phyloP scores from a whole-genome alignment of 2,329 filamentous ascomycete species.

The Aureobasidium subglaciale region DNA sequence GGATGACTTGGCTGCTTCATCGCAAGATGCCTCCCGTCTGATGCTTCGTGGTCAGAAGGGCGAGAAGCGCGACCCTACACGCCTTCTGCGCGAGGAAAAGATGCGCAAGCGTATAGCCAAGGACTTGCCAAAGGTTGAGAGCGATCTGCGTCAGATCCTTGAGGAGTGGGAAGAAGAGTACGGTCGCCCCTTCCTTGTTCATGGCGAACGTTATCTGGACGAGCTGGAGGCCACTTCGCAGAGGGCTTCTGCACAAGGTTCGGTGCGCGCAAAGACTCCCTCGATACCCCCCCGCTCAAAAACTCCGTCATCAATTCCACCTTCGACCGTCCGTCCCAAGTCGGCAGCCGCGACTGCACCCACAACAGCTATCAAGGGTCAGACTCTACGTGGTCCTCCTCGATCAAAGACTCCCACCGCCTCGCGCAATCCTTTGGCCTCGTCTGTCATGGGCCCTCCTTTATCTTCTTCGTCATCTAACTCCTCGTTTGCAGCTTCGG shows the following conservation, averaged over 20 bases:
- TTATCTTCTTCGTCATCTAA: conserved; percentile 26
- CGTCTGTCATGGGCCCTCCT: conserved; percentile 19
- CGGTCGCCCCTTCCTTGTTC: conserved; percentile 84
- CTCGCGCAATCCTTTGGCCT: conserved; percentile 25
- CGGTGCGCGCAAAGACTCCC: conserved; percentile 66
- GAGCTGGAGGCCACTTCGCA: conserved; percentile 61
- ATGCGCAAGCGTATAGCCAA: conserved; percentile 97
- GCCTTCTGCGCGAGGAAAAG: conserved; percentile 91
- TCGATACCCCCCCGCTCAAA: conserved; percentile 16
- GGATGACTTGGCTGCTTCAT: conserved; percentile 79
- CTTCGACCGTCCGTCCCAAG: conserved; percentile 19
- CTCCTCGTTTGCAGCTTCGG: conserved; percentile 31
- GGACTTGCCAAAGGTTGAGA: conserved; percentile 84
- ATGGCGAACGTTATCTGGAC: conserved; percentile 86
- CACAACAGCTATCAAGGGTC: background rate
- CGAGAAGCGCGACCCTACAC: conserved; percentile 88
- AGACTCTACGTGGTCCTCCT: conserved; percentile 19
- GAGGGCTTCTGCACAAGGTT: conserved; percentile 19
- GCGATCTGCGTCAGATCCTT: conserved; percentile 73
- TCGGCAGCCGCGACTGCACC: conserved; percentile 31
- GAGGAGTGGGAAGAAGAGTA: conserved; percentile 91
- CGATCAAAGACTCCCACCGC: conserved; percentile 34
- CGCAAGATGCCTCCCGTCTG: conserved; percentile 87
- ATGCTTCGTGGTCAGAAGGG: conserved; percentile 89
- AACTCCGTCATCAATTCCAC: background rate